A percentile compares a stretch with the other conserved stretches of the same genome.
Conservation (phyloP, 2,329 filamentous ascomycete genomes). For the Boeremia lycopersici region DNA sequence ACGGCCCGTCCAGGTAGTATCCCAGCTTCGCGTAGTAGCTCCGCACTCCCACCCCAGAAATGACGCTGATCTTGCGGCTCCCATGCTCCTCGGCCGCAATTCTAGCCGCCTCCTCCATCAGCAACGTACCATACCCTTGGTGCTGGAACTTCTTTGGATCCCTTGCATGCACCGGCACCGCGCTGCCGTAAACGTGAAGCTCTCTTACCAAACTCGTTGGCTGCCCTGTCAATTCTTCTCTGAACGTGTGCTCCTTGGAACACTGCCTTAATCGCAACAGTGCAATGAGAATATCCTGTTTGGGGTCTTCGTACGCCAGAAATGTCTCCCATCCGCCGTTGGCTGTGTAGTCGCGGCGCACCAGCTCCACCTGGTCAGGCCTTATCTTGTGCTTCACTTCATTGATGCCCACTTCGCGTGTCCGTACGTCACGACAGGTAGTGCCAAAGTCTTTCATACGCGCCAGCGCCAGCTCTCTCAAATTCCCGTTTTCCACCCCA, state of each 20-base stretch:
- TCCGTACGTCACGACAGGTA: constrained; percentile 93
- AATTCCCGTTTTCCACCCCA: constrained; percentile 95
- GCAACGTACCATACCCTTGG: constrained; percentile 90
- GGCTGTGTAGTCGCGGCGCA: constrained; percentile 89
- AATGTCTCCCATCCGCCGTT: constrained; percentile 99
- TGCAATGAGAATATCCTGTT: constrained; percentile 96
- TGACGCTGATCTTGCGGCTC: constrained; percentile 92
- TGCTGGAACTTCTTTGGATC: constrained; percentile 98
- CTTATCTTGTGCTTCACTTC: constrained; percentile 99
- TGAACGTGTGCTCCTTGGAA: constrained; percentile 87
- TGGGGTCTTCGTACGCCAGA: constrained; percentile 95
- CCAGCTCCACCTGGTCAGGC: constrained; percentile 92
- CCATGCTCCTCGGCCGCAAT: constrained; percentile 95
- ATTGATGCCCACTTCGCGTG: constrained; percentile 96
- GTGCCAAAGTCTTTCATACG: constrained; percentile 99
- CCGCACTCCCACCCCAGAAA: constrained; percentile 94
- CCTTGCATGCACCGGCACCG: constrained; percentile 94
- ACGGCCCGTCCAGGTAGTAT: constrained; percentile 91
- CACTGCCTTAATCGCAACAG: constrained; percentile 89
- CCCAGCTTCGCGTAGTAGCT: constrained; percentile 94
- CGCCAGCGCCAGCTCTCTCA: constrained; percentile 90
- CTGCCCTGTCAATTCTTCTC: constrained; percentile 82
- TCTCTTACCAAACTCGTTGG: constrained; percentile 92
- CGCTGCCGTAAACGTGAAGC: constrained; percentile 94
- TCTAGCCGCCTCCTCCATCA: constrained; percentile 98